Evolutionary conservation across 2,329 filamentous ascomycete genomes (phyloP), one percentile per base, ranked within the genome.

Genomic region (Exophiala oligosperma): DNA sequence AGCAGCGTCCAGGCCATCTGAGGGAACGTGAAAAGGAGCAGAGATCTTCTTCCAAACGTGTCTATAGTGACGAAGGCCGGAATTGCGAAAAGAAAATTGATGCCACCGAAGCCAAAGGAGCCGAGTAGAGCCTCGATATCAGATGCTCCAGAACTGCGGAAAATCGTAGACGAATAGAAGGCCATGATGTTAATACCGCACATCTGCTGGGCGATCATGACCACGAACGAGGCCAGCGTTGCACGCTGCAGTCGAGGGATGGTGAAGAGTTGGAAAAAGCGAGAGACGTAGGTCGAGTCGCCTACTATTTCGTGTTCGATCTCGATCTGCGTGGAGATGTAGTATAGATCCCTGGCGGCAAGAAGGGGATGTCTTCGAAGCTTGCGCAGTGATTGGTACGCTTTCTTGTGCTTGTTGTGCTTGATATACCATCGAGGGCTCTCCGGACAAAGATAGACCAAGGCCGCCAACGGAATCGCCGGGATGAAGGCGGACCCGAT

Each of bases 401-500:
- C 71, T 47, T 70, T 59, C 46, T 57, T 40, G 32, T 65, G 64
- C 37, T 64, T 65, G 12, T 62, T 49, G 24, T 70, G 67, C 51
- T 71, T 71, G 64, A 71, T 70, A 38, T 68, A 69, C 69, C 69
- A 71, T 53, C 69, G 62, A 14, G 69, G 69, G 7, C 67, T 57
- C 48, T 65, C 59, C 24, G 40, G 28, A 23, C 75, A 73, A 48
- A 75, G 79, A 62, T 76, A 88, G 26, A 87, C 76, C 44, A 79
- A 76, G 3, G 81, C n/a, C 7, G 85, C 69, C 5, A 89, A 74
- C 3, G 85, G 84, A 1, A 89, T 71, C 0, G 85, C 84, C 1
- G 86, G 86, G 28, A 88, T 81, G 51, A 87, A 85, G 2, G 87
- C 84, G 1, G 84, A 86, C 8, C 79, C 84, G 2, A 89, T 72